Percentiles rank a stretch among this genome's conserved stretches.
These are phyloP conservation scores for Russula dissimulans DNA, from an alignment of 768 basidiomycete species.

Conservation along the genomic window DNA sequence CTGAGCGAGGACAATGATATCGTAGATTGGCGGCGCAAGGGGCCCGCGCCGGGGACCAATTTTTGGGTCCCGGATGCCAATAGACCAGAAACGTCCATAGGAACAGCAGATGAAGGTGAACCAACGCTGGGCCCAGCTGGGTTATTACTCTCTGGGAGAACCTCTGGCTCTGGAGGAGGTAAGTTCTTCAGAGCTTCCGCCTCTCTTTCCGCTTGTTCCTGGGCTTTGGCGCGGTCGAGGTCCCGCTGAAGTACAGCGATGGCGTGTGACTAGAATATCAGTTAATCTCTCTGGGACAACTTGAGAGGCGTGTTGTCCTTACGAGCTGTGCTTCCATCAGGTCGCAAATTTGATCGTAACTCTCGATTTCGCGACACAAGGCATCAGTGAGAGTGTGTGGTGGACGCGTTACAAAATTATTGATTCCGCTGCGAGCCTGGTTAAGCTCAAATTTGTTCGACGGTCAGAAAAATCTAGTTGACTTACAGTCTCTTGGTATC, in stretches of 20 bases:
- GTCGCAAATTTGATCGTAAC: slow-evolving; percentile 74
- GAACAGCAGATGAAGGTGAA: not conserved
- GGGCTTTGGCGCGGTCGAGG: slow-evolving; percentile 40
- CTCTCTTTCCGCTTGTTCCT: slow-evolving; percentile 31
- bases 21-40: slow-evolving; percentile 54
- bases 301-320: slow-evolving; percentile 23
- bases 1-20: slow-evolving; percentile 77
- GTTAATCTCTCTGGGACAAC: not conserved
- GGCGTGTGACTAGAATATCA: slow-evolving; percentile 46
- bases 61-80: slow-evolving; percentile 28
- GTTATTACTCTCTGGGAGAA: not conserved
- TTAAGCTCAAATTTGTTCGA: not conserved
- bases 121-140: not conserved
- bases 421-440: slow-evolving; percentile 39
- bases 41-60: slow-evolving; percentile 28
- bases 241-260: slow-evolving; percentile 68
- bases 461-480: not conserved
- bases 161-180: slow-evolving; percentile 23
- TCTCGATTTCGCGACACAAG: slow-evolving; percentile 66
- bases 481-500: slow-evolving; percentile 58
- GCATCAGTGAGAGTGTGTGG: slow-evolving; percentile 56
- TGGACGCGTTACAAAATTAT: slow-evolving; percentile 48
- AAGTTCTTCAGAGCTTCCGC: slow-evolving; percentile 25
- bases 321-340: slow-evolving; percentile 65
- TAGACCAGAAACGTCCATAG: slow-evolving; percentile 13